phyloP scores from a whole-genome alignment of 1,139 yeast genomes.

The Protomyces macrosporus region DNA sequence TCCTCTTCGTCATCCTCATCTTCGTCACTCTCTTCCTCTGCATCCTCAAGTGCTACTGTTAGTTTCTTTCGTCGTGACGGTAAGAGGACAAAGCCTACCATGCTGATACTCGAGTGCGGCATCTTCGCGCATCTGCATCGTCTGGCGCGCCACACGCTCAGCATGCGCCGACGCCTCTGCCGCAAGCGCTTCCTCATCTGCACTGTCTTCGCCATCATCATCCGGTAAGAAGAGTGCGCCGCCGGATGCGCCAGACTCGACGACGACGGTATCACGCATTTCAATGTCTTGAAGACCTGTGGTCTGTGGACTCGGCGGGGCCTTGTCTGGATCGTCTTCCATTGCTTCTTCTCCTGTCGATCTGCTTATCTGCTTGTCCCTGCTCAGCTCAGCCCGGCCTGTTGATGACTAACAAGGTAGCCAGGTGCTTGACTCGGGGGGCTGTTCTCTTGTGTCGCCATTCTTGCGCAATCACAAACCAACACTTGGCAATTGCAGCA shows the following conservation, averaged over 20 bases:
- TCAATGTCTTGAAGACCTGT: not conserved
- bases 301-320: slow-evolving; percentile 2
- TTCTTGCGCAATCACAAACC: not conserved
- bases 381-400: not conserved
- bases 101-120: not conserved
- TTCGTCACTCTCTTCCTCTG: not conserved
- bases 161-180: not conserved
- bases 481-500: too few relatives aligned
- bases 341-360: not conserved
- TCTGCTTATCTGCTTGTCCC: too few relatives aligned
- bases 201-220: not conserved
- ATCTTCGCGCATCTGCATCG: not conserved
- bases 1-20: slow-evolving; percentile 34
- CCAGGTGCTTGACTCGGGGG: not conserved
- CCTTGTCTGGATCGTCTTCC: slow-evolving; percentile 18
- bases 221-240: slow-evolving; percentile 20
- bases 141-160: not conserved
- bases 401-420: too few relatives aligned
- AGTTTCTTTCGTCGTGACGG: not conserved
- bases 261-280: slow-evolving; percentile 3
- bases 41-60: not conserved
- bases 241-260: slow-evolving; percentile 19
- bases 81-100: not conserved
- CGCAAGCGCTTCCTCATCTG: slow-evolving; percentile 4
- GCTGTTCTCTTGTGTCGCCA: not conserved